Base-by-base conservation (phyloP, 1,284 basidiomycete genomes). In the Tilletia walkeri region DNA sequence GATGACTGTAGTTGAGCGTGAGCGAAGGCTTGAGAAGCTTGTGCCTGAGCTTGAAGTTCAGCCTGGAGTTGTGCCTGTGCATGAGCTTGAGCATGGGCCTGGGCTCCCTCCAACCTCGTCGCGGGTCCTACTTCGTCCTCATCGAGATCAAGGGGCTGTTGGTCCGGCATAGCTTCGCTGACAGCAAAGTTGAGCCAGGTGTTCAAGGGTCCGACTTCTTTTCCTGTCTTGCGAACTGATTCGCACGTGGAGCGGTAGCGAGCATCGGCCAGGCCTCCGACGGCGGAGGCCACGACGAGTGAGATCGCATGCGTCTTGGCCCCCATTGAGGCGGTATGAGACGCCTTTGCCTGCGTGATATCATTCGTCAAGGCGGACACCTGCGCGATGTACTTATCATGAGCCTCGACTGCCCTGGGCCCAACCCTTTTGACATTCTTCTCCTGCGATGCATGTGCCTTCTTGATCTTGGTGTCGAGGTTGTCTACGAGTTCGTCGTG, bases 401-500 rank as follows among this genome's bases (percentile, higher is more conserved):
- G 82, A 18, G 71, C 75, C 59, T 79, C 81, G 66, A 80, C 67
- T 10, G 78, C 76, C 67, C 70, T 73, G 67, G 67, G 70, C 16
- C 67, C 50, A 6, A 73, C 72, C 36, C 74, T 74, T 45, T 77
- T 80, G 61, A 70, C 74, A n/a, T 73, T 77, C 72, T 82, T 82
- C 34, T 83, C 82, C 70, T 83, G 78, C 1, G 70, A 70, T 34
- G 72, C 73, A 65, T 81, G 79, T 10, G 81, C 81, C 71, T 81
- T 82, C 53, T 82, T 82, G 68, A 83, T 73, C 72, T 83, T 83
- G 45, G 72, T 65, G 65, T 83, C 82, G 7, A 82, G 75, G 6
- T 70, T 65, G 39, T 77, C 71, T 3, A 82, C 65, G 20, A 75
- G 67, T 63, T 82, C 82, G 68, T 82, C 81, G 65, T 82, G 80